Conservation (phyloP, 495 filamentous ascomycete genomes). For the Trichodelitschia bisporula region DNA sequence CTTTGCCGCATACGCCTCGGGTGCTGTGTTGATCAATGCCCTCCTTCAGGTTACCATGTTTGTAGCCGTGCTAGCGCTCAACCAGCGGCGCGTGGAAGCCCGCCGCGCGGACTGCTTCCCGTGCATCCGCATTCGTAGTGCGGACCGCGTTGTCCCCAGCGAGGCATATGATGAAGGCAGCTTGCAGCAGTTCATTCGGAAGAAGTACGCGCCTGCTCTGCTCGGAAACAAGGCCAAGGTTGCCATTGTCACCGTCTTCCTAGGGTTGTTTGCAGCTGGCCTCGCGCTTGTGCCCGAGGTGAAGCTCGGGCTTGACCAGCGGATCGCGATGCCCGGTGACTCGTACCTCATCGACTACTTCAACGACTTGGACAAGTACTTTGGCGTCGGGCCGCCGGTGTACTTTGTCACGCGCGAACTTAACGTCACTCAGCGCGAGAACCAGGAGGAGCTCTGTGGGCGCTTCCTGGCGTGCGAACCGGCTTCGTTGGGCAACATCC, state of each 20-base stretch:
- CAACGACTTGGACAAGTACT: constrained; percentile 81
- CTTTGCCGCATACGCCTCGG: constrained; percentile 88
- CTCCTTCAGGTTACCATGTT: constrained; percentile 92
- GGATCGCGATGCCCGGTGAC: constrained; percentile 76
- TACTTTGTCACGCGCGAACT: constrained; percentile 79
- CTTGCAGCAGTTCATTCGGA: constrained; percentile 67
- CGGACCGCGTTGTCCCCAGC: constrained; percentile 24
- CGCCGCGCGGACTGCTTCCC: constrained; percentile 84
- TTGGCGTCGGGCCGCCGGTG: constrained; percentile 76
- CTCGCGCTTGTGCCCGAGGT: constrained; percentile 66
- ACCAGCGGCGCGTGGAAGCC: constrained; percentile 68
- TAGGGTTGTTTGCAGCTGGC: constrained; percentile 69
- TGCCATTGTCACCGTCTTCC: constrained; percentile 47
- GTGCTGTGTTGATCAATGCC: constrained; percentile 91
- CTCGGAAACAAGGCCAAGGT: constrained; percentile 59
- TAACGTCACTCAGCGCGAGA: constrained; percentile 43
- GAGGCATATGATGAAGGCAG: constrained; percentile 44
- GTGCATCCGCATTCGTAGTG: constrained; percentile 51
- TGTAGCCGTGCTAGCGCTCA: constrained; percentile 68
- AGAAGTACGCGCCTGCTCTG: constrained; percentile 61
- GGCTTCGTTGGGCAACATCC: constrained; percentile 58
- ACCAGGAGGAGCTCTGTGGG: constrained; percentile 75
- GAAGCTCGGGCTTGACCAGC: constrained; percentile 72
- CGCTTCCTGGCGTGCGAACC: constrained; percentile 70
- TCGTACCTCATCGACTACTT: constrained; percentile 90